Evolutionary conservation across 257 asterid species (phyloP).

Genomic region (Scutellaria baicalensis): DNA sequence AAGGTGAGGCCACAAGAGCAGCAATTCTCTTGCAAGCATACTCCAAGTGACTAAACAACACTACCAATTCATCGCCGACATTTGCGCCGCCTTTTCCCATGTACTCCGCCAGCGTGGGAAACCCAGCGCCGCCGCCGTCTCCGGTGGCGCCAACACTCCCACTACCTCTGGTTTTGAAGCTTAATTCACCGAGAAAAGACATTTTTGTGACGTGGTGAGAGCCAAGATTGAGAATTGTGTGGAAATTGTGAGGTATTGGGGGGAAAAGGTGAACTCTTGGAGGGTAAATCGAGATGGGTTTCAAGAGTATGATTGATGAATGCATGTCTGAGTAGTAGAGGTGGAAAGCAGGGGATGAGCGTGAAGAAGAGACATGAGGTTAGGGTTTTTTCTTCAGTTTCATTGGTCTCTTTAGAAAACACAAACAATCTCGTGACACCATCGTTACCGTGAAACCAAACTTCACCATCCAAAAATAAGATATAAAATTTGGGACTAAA

Average conservation of each 20-base stretch:
- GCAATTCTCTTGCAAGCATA: constrained; percentile 84
- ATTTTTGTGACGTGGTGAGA: constrained; percentile 26
- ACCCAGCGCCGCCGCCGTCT: constrained; percentile 25
- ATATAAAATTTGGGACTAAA: too few species aligned
- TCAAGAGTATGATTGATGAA: constrained; percentile 28
- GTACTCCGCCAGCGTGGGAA: constrained; percentile 61
- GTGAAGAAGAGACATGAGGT: neutral
- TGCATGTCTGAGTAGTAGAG: constrained; percentile 30
- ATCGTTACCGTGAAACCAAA: too few species aligned
- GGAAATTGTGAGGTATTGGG: constrained; percentile 20
- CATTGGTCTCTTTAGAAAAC: neutral
- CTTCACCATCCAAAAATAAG: too few species aligned
- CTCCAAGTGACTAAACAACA: constrained; percentile 59
- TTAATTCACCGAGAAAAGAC: constrained; percentile 33
- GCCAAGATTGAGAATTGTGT: constrained; percentile 14
- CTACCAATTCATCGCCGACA: constrained; percentile 64
- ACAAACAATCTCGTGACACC: too few species aligned
- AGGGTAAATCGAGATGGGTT: constrained; percentile 30
- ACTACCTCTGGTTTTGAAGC: constrained; percentile 35
- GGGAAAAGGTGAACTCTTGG: constrained; percentile 25
- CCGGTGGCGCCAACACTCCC: constrained; percentile 6
- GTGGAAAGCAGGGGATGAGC: neutral
- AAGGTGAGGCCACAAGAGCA: constrained; percentile 94
- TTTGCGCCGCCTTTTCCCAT: constrained; percentile 54
- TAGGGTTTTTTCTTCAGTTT: constrained; percentile 3